A percentile compares a stretch with the other conserved stretches of the same genome.
Conservation (phyloP, 1,284 basidiomycete genomes). For the Agroathelia rolfsii region DNA sequence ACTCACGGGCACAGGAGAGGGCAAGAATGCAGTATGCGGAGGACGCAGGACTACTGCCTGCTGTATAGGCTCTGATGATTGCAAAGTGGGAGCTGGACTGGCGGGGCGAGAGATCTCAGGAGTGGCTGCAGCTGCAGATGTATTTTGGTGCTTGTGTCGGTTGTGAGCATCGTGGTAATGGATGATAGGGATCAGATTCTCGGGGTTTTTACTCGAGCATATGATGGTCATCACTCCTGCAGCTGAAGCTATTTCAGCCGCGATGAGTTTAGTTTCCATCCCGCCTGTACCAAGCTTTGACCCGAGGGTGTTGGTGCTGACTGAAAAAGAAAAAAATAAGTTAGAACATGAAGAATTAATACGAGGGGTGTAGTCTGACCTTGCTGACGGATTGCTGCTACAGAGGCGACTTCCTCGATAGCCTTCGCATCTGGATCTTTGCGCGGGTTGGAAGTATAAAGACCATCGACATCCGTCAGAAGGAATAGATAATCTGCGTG, state of each 20-base stretch:
- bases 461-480: slow-evolving; percentile 92
- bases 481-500: slow-evolving; percentile 97
- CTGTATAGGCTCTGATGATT: slow-evolving; percentile 7
- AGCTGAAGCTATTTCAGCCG: slow-evolving; percentile 92
- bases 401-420: slow-evolving; percentile 78
- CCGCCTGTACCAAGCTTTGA: slow-evolving; percentile 94
- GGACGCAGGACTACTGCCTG: slow-evolving; percentile 31
- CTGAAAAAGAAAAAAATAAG: slow-evolving; percentile 28
- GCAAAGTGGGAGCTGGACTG: slow-evolving; percentile 19
- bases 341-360: slow-evolving; percentile 1
- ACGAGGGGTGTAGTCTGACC: slow-evolving; percentile 35
- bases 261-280: slow-evolving; percentile 99
- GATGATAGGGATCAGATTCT: slow-evolving; percentile 76
- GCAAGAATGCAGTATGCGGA: slow-evolving; percentile 83
- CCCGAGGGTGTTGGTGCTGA: slow-evolving; percentile 86
- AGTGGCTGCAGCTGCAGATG: too few species aligned
- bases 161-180: slow-evolving; percentile 50
- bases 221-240: slow-evolving; percentile 96
- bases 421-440: slow-evolving; percentile 78
- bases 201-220: slow-evolving; percentile 72
- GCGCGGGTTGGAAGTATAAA: slow-evolving; percentile 93
- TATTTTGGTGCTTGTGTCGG: too few species aligned
- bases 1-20: slow-evolving; percentile 66
- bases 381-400: slow-evolving; percentile 72
- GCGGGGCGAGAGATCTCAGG: slow-evolving; percentile 22